These are phyloP conservation scores for Penicillium ochrochloron DNA, from an alignment of 495 filamentous ascomycete genomes.

Conservation along the genomic window DNA sequence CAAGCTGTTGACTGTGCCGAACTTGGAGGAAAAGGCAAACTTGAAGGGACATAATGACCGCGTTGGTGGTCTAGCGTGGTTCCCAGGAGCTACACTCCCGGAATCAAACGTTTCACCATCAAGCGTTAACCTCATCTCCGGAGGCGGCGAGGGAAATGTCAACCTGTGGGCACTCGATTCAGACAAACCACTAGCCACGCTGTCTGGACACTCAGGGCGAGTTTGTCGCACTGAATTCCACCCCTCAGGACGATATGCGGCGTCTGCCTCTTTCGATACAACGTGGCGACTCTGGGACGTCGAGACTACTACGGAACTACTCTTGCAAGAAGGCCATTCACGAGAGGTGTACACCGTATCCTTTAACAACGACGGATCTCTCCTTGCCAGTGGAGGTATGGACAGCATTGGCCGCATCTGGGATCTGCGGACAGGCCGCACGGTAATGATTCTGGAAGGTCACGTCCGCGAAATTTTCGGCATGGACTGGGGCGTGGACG, in stretches of 20 bases:
- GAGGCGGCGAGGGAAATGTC: conserved; percentile 87
- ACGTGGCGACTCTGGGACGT: conserved; percentile 98
- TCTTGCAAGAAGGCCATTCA: conserved; percentile 93
- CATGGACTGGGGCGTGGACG: conserved; percentile 90
- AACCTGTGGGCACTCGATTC: conserved; percentile 88
- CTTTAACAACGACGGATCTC: conserved; percentile 88
- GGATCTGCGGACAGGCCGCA: conserved; percentile 93
- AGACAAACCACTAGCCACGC: conserved; percentile 80
- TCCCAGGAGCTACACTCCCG: conserved; percentile 78
- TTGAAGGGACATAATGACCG: conserved; percentile 84
- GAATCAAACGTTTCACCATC: conserved; percentile 69
- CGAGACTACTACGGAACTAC: conserved; percentile 77
- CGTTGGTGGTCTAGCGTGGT: conserved; percentile 90
- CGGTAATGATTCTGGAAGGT: conserved; percentile 93
- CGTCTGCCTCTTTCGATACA: conserved; percentile 93
- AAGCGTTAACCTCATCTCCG: conserved; percentile 84
- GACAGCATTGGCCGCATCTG: conserved; percentile 96
- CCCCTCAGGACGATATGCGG: conserved; percentile 86
- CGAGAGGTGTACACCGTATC: conserved; percentile 86
- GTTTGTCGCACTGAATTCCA: conserved; percentile 95
- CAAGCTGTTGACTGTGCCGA: conserved; percentile 81
- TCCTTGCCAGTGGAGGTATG: conserved; percentile 86
- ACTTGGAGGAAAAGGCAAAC: conserved; percentile 72
- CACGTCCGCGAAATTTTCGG: conserved; percentile 93
- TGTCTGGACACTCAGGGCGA: conserved; percentile 83